These are phyloP conservation scores for Pichia inconspicua DNA, from an alignment of 1,139 yeast genomes.

Conservation along the genomic window DNA sequence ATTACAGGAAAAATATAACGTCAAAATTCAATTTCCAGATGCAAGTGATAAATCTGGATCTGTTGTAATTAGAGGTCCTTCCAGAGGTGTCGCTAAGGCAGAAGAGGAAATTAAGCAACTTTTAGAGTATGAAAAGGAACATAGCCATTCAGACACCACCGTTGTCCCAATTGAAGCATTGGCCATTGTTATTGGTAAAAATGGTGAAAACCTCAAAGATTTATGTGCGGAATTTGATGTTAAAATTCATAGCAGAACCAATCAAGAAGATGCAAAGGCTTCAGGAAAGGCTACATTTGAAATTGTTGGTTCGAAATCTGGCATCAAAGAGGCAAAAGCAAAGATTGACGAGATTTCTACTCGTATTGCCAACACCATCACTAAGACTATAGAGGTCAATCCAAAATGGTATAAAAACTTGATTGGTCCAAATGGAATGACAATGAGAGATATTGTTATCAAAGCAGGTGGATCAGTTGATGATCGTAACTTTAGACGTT, in stretches of 20 bases:
- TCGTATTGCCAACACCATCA: slow-evolving; percentile 59
- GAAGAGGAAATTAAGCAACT: slow-evolving; percentile 81
- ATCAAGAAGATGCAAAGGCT: slow-evolving; percentile 37
- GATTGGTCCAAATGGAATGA: slow-evolving; percentile 76
- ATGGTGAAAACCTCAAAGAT: slow-evolving; percentile 78
- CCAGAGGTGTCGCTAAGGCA: slow-evolving; percentile 80
- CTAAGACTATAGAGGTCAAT: slow-evolving; percentile 59
- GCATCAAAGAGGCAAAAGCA: slow-evolving; percentile 66
- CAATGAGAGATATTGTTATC: slow-evolving; percentile 63
- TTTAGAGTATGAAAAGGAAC: slow-evolving; percentile 79
- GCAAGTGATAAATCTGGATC: slow-evolving; percentile 30
- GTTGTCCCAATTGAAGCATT: slow-evolving; percentile 66
- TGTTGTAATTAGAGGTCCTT: slow-evolving; percentile 82
- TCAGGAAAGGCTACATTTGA: slow-evolving; percentile 43
- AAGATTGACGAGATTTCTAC: slow-evolving; percentile 57
- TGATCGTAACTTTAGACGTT: slow-evolving; percentile 41
- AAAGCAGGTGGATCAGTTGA: slow-evolving; percentile 62
- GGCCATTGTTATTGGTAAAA: slow-evolving; percentile 81
- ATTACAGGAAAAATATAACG: slow-evolving; percentile 83
- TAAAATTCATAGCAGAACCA: slow-evolving; percentile 43
- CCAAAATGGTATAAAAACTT: slow-evolving; percentile 72
- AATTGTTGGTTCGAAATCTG: slow-evolving; percentile 72
- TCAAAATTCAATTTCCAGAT: slow-evolving; percentile 69
- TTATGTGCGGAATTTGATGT: slow-evolving; percentile 77
- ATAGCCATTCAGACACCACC: slow-evolving; percentile 60